phyloP scores from a whole-genome alignment of 352 stramenopile genomes.

The Phytophthora tentaculata region DNA sequence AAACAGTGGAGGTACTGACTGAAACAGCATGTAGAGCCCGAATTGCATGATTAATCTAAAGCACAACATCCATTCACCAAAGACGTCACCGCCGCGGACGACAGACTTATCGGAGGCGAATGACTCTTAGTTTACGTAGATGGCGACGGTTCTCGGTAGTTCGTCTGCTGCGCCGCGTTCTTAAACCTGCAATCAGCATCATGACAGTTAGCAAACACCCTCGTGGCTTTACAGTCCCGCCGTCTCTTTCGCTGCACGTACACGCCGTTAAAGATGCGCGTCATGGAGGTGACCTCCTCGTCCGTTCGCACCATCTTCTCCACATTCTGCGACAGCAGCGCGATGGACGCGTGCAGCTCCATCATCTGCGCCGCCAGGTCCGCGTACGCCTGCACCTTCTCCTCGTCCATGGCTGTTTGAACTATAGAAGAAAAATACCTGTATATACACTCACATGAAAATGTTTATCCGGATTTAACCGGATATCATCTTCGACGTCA shows the following conservation, averaged over 20 bases:
- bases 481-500: slow-evolving; percentile 6
- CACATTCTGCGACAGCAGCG: slow-evolving; percentile 73
- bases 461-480: slow-evolving; percentile 9
- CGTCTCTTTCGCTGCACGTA: slow-evolving; percentile 30
- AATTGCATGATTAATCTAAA: slow-evolving; percentile 21
- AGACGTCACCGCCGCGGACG: background rate
- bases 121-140: slow-evolving; percentile 17
- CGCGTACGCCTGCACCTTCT: slow-evolving; percentile 72
- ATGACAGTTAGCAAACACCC: slow-evolving; percentile 11
- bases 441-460: background rate
- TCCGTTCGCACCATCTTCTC: slow-evolving; percentile 80
- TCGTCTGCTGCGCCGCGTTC: slow-evolving; percentile 48
- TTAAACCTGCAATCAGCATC: slow-evolving; percentile 45
- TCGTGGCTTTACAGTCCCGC: too few relatives aligned
- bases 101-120: background rate
- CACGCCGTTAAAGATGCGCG: slow-evolving; percentile 80
- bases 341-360: slow-evolving; percentile 76
- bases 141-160: slow-evolving; percentile 31
- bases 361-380: slow-evolving; percentile 75
- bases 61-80: slow-evolving; percentile 1
- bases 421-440: background rate
- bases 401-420: slow-evolving; percentile 59
- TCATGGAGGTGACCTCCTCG: slow-evolving; percentile 72
- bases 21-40: slow-evolving; percentile 2
- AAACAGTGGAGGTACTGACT: background rate